Percentiles rank a stretch among this genome's conserved stretches.
These are phyloP conservation scores for Pseudogymnoascus sp. DNA, from an alignment of 2,329 filamentous ascomycete species.

Conservation along the genomic window DNA sequence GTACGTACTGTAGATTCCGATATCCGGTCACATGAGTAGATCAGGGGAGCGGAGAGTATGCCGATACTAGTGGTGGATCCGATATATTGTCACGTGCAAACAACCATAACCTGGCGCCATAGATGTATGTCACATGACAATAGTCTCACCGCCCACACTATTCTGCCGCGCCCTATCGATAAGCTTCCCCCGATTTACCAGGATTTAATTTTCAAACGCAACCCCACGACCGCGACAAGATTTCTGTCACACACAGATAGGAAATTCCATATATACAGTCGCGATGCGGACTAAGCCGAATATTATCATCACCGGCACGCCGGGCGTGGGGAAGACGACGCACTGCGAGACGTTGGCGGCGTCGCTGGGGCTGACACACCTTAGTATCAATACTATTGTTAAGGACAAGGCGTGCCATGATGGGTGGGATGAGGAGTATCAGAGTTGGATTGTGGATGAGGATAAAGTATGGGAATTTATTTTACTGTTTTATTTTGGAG, in stretches of 20 bases:
- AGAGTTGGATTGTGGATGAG: slow-evolving; percentile 91
- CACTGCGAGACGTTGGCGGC: slow-evolving; percentile 76
- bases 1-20: background rate
- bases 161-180: slow-evolving; percentile 10
- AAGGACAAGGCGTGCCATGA: slow-evolving; percentile 85
- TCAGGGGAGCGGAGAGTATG: too few relatives aligned
- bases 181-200: slow-evolving; percentile 1
- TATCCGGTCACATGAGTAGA: background rate
- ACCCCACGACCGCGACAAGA: background rate
- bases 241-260: background rate
- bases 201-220: background rate
- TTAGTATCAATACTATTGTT: slow-evolving; percentile 84
- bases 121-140: too few relatives aligned
- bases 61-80: too few relatives aligned
- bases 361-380: slow-evolving; percentile 67
- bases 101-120: too few relatives aligned
- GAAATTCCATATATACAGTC: background rate
- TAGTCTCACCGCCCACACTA: background rate
- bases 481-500: background rate
- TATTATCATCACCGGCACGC: slow-evolving; percentile 90
- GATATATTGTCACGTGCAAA: too few relatives aligned
- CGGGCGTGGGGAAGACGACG: slow-evolving; percentile 91
- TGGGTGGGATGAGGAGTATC: slow-evolving; percentile 74
- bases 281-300: slow-evolving; percentile 58
- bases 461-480: slow-evolving; percentile 59